phyloP scores from a whole-genome alignment of 2,329 filamentous ascomycete species.

The Fusarium sp. region DNA sequence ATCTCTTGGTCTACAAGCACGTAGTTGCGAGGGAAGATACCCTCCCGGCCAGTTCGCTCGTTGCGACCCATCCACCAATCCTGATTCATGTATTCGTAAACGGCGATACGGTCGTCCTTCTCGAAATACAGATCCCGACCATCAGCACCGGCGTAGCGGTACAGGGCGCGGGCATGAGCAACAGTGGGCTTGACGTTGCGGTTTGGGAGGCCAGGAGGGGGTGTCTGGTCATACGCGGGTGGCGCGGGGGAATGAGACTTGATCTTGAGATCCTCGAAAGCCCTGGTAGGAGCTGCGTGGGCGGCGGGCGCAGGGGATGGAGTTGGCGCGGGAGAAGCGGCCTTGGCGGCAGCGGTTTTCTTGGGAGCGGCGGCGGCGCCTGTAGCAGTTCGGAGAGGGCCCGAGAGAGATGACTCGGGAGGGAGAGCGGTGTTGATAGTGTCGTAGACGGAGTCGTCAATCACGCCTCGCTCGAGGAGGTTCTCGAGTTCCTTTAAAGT shows the following conservation, averaged over 20 bases:
- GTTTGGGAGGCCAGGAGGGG: conserved; percentile 55
- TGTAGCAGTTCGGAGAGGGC: conserved; percentile 57
- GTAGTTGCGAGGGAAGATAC: conserved; percentile 95
- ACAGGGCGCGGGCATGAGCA: conserved; percentile 81
- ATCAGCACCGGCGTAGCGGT: conserved; percentile 83
- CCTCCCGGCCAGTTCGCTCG: conserved; percentile 82
- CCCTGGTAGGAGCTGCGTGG: conserved; percentile 50
- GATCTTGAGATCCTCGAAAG: conserved; percentile 57
- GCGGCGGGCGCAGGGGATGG: conserved; percentile 45
- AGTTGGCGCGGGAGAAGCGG: conserved; percentile 46
- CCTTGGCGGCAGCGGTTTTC: conserved; percentile 45
- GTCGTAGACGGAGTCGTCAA: conserved; percentile 80
- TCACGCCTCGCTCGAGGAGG: conserved; percentile 83
- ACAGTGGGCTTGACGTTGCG: conserved; percentile 67
- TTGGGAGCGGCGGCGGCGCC: conserved; percentile 46
- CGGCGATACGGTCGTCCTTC: conserved; percentile 81
- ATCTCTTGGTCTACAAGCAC: conserved; percentile 77
- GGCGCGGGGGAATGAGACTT: conserved; percentile 54
- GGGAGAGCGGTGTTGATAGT: conserved; percentile 81
- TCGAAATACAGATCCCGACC: conserved; percentile 84
- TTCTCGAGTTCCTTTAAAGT: conserved; percentile 82
- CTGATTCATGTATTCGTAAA: conserved; percentile 93
- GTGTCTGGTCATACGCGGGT: conserved; percentile 64
- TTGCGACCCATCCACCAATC: conserved; percentile 98
- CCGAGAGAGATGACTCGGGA: conserved; percentile 70